Percentiles rank a stretch among this genome's conserved stretches.
These are phyloP conservation scores for Eucalyptus grandis DNA, from an alignment of 345 rosid species.

Conservation along the genomic window DNA sequence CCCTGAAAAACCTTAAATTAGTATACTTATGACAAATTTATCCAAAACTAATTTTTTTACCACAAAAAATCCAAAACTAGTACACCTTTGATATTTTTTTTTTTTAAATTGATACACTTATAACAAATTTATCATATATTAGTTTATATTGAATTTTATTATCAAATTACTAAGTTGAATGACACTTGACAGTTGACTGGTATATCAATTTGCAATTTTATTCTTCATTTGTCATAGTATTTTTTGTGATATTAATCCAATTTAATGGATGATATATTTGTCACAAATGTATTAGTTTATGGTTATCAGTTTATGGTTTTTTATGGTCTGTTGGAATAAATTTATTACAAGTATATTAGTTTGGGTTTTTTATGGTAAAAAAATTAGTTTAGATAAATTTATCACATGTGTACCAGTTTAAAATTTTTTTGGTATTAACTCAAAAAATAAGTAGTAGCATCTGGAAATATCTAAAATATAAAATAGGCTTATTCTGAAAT, in stretches of 20 bases:
- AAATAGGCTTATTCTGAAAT: not conserved
- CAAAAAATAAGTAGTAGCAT: not conserved
- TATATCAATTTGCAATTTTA: fast-evolving
- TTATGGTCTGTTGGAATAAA: fast-evolving
- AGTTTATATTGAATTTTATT: too few species aligned
- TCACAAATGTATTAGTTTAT: fast-evolving
- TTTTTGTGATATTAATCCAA: too few species aligned
- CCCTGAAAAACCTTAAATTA: fast-evolving
- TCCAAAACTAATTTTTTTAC: fast-evolving
- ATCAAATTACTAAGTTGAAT: too few species aligned
- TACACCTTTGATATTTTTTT: too few species aligned
- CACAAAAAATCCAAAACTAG: fast-evolving
- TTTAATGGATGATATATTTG: fast-evolving
- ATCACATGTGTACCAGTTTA: fast-evolving
- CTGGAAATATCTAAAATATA: not conserved
- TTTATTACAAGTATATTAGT: fast-evolving
- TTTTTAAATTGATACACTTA: fast-evolving
- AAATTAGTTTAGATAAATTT: fast-evolving
- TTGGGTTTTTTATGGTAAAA: fast-evolving
- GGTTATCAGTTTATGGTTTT: fast-evolving
- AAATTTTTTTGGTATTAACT: too few species aligned
- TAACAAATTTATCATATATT: too few species aligned
- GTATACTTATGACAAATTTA: fast-evolving
- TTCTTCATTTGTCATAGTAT: fast-evolving
- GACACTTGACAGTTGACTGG: fast-evolving